A percentile compares a stretch with the other conserved stretches of the same genome.
Evolutionary conservation across 345 rosid genomes (phyloP).

Genomic region (Euphorbia tirucalli): DNA sequence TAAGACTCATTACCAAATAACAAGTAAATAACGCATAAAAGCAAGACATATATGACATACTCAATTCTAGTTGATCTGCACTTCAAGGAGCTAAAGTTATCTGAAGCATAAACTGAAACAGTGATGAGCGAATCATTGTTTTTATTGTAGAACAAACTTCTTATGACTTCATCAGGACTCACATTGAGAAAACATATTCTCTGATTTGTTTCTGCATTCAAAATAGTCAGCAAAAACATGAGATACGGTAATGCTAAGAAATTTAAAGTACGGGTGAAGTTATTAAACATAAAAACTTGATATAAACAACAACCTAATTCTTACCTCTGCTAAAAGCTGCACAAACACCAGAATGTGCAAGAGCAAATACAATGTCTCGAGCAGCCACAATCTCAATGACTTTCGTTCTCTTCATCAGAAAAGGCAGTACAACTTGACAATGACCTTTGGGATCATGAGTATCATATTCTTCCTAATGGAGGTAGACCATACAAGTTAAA

Average conservation of each 20-base stretch:
- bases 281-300: neutral
- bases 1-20: neutral
- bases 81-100: constrained; percentile 91
- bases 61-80: constrained; percentile 96
- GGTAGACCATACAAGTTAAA: neutral
- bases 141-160: constrained; percentile 89
- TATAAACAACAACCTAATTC: neutral
- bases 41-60: constrained; percentile 34
- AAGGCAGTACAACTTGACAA: constrained; percentile 70
- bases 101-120: constrained; percentile 91
- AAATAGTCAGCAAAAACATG: constrained; percentile 6
- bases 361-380: constrained; percentile 88
- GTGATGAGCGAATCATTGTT: constrained; percentile 97
- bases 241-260: neutral
- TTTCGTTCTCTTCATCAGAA: constrained; percentile 84
- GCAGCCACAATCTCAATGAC: constrained; percentile 97
- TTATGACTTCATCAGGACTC: constrained; percentile 86
- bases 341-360: constrained; percentile 91
- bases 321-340: constrained; percentile 92
- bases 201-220: constrained; percentile 67
- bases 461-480: constrained; percentile 80
- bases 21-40: constrained; percentile 1
- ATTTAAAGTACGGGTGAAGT: neutral
- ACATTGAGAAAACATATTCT: constrained; percentile 86
- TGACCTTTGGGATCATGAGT: constrained; percentile 95